These are phyloP conservation scores for Aspergillus ostianus DNA, from an alignment of 495 filamentous ascomycete genomes.

Conservation along the genomic window DNA sequence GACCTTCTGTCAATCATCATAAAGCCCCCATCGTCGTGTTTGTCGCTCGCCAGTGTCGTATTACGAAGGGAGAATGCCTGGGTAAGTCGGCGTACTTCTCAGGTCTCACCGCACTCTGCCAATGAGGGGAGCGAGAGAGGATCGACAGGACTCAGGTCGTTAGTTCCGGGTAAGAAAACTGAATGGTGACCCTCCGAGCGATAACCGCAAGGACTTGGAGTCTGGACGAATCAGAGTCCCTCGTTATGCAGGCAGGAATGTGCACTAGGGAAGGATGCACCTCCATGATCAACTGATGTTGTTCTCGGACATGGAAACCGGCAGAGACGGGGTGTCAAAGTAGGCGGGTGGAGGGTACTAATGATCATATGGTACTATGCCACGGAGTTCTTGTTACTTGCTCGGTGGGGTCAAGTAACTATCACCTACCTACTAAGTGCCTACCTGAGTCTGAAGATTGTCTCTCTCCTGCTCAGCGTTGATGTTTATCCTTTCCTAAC, in stretches of 20 bases:
- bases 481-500: too few species aligned
- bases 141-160: not conserved
- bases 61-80: not conserved
- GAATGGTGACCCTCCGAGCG: not conserved
- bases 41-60: not conserved
- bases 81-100: not conserved
- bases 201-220: not conserved
- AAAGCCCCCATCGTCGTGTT: not conserved
- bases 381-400: not conserved
- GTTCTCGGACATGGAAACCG: not conserved
- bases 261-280: not conserved
- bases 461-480: too few species aligned
- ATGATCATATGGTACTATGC: not conserved
- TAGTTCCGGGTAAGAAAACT: not conserved
- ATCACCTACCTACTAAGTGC: too few species aligned
- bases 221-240: not conserved
- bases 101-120: not conserved
- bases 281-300: slow-evolving; percentile 1
- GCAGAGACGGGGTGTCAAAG: not conserved
- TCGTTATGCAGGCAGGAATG: not conserved
- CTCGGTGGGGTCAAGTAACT: too few species aligned
- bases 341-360: not conserved
- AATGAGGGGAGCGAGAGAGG: not conserved
- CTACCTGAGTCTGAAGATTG: too few species aligned
- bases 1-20: not conserved